Base-by-base conservation (phyloP, 768 basidiomycete species). In the Pulveroboletus sp. region DNA sequence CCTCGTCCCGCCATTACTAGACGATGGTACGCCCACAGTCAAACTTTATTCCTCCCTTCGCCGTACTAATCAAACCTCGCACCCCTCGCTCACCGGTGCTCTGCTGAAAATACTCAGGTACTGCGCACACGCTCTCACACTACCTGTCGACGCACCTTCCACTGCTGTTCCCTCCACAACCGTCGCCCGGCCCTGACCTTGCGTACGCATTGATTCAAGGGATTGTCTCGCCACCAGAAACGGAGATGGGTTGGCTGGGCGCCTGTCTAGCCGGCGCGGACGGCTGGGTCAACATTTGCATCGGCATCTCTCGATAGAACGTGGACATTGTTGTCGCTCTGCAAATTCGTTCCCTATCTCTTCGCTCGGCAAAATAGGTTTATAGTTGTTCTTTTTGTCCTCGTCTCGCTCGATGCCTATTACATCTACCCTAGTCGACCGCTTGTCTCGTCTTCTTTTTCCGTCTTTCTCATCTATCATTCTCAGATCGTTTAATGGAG, bases 241-340 rank as follows among this genome's bases (percentile, higher is more conserved):
- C 92, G 6, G 95, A 98, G 62, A 76, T 97, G 69, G 92, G 86
- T 5, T 96, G 95, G 94, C 67, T 98, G n/a, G 88, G 91, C 10
- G 85, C 89, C 17, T 93, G 92, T 59, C 73, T 97, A 69, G 82
- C 86, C 12, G 93, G 93, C 8, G 91, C 93, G 12, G 96, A 98
- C 62, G 96, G 96, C 6, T 98, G 93, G 93, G 76, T 95, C 24
- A 88, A 89, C 64, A 76, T 97, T 45, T 94, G 92, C 62, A 73
- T 96, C 24, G 89, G 87, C 14, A 68, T 87, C 14, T 53, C 58
- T 38, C 63, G 65, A 38, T 67, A 67, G 60, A 47, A 43, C 32
- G 29, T 5, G 20, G 27, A 10, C 42, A 31, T 17, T 10, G 14
- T 8, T 39, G 20, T 20, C 16, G 19, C 23, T 31, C 30, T 27